Evolutionary conservation across 2,329 filamentous ascomycete genomes (phyloP), one percentile per base, ranked within the genome.

Genomic region (Botrytis aclada): DNA sequence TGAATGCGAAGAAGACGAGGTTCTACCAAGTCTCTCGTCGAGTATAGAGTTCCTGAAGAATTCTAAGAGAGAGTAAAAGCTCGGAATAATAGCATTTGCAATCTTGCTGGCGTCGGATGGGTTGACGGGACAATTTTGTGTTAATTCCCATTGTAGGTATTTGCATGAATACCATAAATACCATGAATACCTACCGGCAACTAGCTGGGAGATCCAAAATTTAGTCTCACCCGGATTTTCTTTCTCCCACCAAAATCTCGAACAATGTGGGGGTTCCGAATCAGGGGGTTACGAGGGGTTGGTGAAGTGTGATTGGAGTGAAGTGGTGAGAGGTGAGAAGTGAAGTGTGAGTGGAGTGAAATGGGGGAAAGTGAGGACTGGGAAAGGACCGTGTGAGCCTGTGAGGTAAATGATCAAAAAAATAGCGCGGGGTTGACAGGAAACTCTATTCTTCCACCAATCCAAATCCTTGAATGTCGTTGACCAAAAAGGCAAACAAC

Each of bases 391-490:
- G 61, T 64, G 61, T 45, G 61, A 63, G 37, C 25, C 34, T 43
- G 54, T 58, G 54, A 32, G 12, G 60, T 62, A 63, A 63, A 41
- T 60, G 25, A 63, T 63, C 37, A 66, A 51, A 47, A 67, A 69
- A n/a, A 69, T 54, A 56, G 64, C 64, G 64, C 64, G 64, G 47
- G 65, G 65, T 67, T 56, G 47, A 67, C 34, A 32, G 34, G 65
- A 67, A 67, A 56, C 47, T 41, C 34, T 56, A 67, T 67, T 67
- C 47, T 67, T 56, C 65, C 65, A 67, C 65, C 65, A 67, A 67
- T 67, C 22, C 22, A 39, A 39, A 54, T 51, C 61, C 60, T 62
- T 62, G 60, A 62, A 29, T 43, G 37, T 22, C 45, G 14, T 18
- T 18, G 14, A n/a, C 60, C 12, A 39, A 34, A 25, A 4, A 37